Evolutionary conservation across 768 basidiomycete genomes (phyloP).

Genomic region (Pleurotus cornucopiae): DNA sequence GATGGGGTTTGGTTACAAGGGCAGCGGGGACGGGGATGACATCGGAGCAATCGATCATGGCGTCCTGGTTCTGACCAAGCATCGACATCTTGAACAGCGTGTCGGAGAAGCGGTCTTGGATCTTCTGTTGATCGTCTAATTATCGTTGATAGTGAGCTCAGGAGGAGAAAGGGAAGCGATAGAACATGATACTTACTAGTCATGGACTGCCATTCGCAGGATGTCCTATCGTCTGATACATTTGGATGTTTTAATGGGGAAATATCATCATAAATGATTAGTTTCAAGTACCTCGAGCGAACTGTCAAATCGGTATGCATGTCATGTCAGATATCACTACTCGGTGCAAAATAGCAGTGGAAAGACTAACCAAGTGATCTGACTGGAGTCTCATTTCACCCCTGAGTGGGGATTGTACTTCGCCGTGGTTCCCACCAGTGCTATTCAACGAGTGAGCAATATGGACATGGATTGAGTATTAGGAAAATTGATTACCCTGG

Average conservation of each 20-base stretch:
- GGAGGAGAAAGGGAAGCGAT: not conserved
- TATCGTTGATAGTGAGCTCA: not conserved
- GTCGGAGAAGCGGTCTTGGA: constrained; percentile 29
- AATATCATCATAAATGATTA: not conserved
- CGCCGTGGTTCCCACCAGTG: constrained; percentile 31
- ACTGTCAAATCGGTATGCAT: constrained; percentile 8
- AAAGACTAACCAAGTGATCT: constrained; percentile 21
- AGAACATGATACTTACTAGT: constrained; percentile 22
- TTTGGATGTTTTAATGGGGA: not conserved
- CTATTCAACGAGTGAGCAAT: constrained; percentile 19
- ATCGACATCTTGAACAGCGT: constrained; percentile 40
- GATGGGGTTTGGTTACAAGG: constrained; percentile 20
- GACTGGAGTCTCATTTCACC: constrained; percentile 44
- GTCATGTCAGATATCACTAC: not conserved
- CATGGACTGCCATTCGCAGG: constrained; percentile 43
- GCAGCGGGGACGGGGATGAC: constrained; percentile 33
- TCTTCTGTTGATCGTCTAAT: constrained; percentile 26
- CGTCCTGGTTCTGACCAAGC: constrained; percentile 31
- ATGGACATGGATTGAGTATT: not conserved
- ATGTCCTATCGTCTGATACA: constrained; percentile 33
- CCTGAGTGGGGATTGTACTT: constrained; percentile 17
- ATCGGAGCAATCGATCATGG: constrained; percentile 40
- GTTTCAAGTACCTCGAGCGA: constrained; percentile 20
- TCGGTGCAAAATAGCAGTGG: not conserved
- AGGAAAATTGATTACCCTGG: constrained; percentile 27